These are phyloP conservation scores for Multifurca ochricompacta DNA, from an alignment of 768 basidiomycete species.

Conservation along the genomic window DNA sequence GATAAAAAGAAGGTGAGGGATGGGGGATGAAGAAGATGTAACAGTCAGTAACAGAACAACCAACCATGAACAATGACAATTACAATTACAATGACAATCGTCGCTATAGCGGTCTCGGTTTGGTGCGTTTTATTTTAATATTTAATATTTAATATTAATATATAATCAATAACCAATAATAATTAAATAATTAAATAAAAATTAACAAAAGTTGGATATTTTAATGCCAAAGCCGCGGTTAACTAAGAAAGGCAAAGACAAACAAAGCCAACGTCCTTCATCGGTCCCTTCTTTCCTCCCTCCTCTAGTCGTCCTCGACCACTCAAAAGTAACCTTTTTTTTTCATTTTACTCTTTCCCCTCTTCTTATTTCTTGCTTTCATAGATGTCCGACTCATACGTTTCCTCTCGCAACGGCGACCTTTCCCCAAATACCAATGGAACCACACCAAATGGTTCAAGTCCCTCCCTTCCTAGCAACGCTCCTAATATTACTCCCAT, in stretches of 20 bases:
- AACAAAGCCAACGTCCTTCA: slow-evolving; percentile 28
- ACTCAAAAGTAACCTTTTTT: slow-evolving; percentile 28
- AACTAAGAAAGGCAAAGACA: slow-evolving; percentile 29
- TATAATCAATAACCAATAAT: too few species aligned
- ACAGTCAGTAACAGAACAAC: too few species aligned
- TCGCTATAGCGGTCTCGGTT: too few species aligned
- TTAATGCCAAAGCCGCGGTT: slow-evolving; percentile 47
- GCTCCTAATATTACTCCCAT: slow-evolving; percentile 30
- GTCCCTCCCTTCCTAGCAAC: slow-evolving; percentile 42
- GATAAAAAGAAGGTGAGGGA: slow-evolving; percentile 6
- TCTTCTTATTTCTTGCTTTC: slow-evolving; percentile 21
- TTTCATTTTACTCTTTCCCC: slow-evolving; percentile 22
- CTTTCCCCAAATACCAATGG: slow-evolving; percentile 47
- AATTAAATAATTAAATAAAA: too few species aligned
- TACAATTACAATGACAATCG: too few species aligned
- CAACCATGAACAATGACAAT: not conserved
- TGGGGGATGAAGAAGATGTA: too few species aligned
- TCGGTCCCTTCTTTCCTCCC: slow-evolving; percentile 35
- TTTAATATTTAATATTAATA: too few species aligned
- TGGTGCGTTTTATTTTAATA: too few species aligned
- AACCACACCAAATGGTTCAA: slow-evolving; percentile 53
- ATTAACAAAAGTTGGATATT: slow-evolving; percentile 34
- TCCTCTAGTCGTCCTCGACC: slow-evolving; percentile 44
- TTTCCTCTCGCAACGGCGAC: slow-evolving; percentile 60
- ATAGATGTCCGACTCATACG: slow-evolving; percentile 75